Conservation (phyloP, 2,329 filamentous ascomycete species). For the Knufia petricola region DNA sequence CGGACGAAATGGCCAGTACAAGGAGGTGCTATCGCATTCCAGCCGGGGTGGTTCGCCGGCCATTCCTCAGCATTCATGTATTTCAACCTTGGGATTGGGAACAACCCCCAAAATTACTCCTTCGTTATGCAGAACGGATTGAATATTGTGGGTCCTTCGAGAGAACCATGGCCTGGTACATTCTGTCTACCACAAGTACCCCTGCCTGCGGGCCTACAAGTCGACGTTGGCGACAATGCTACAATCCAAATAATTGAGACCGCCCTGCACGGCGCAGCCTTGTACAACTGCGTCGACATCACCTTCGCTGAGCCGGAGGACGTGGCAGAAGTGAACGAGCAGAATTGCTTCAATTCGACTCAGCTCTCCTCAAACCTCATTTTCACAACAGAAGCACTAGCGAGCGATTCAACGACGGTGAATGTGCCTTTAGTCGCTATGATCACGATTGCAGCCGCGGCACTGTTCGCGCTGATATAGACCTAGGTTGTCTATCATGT, state of each 20-base stretch:
- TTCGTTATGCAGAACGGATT: slow-evolving; percentile 71
- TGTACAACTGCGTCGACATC: slow-evolving; percentile 90
- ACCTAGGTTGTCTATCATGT: not conserved
- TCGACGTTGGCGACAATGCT: slow-evolving; percentile 73
- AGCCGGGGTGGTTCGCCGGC: slow-evolving; percentile 93
- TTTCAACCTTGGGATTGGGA: slow-evolving; percentile 82
- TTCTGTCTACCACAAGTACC: slow-evolving; percentile 87
- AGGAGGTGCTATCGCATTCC: slow-evolving; percentile 79
- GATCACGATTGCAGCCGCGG: not conserved
- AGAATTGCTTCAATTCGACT: slow-evolving; percentile 83
- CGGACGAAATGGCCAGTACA: slow-evolving; percentile 83
- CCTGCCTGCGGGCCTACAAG: slow-evolving; percentile 60
- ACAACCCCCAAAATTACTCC: slow-evolving; percentile 77
- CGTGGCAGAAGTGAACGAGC: slow-evolving; percentile 62
- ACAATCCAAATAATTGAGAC: slow-evolving; percentile 82
- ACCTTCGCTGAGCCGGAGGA: slow-evolving; percentile 75
- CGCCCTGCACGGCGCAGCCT: slow-evolving; percentile 70
- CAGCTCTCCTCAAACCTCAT: slow-evolving; percentile 67
- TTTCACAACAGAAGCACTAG: slow-evolving; percentile 39
- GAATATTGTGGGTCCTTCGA: slow-evolving; percentile 70
- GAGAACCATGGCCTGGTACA: slow-evolving; percentile 75
- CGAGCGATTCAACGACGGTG: not conserved
- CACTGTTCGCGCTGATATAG: not conserved
- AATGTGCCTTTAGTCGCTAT: not conserved
- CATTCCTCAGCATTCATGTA: slow-evolving; percentile 76